Conservation (phyloP, 306 rosid genomes). For the Sesbania bispinosa region DNA sequence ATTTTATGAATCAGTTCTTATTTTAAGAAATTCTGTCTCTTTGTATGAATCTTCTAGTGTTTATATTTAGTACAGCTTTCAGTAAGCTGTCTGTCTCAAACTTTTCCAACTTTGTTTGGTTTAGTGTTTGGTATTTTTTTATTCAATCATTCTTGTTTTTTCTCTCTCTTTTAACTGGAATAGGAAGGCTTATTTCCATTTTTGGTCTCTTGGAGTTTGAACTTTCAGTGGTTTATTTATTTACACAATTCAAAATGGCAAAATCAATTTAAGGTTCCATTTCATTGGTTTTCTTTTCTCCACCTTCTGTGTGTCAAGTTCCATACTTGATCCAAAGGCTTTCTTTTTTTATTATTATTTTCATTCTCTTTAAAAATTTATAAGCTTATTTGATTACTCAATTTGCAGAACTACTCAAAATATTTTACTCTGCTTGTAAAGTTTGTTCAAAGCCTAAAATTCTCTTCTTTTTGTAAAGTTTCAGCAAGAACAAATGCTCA, state of each 20-base stretch:
- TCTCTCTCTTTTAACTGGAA: background rate
- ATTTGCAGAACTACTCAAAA: background rate
- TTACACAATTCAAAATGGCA: background rate
- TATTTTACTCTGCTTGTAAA: conserved; percentile 20
- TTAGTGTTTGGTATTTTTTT: background rate
- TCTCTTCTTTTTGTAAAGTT: too few relatives aligned
- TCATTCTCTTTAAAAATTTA: background rate
- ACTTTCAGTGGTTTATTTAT: conserved; percentile 2
- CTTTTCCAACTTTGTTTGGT: background rate
- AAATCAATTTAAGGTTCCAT: background rate
- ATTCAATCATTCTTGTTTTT: background rate
- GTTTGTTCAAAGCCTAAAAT: conserved; percentile 4
- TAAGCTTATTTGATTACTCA: conserved; percentile 6
- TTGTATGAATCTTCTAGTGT: background rate
- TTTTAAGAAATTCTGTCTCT: background rate
- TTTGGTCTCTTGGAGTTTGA: background rate
- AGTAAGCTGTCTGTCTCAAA: background rate
- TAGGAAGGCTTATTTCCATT: background rate
- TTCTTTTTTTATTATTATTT: background rate
- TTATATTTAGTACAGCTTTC: too few relatives aligned
- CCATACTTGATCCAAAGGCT: too few relatives aligned
- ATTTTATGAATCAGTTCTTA: background rate
- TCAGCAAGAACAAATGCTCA: too few relatives aligned
- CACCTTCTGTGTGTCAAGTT: too few relatives aligned
- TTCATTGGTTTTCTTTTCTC: conserved; percentile 22